Conservation (phyloP, 345 rosid genomes). For the Rhodomyrtus tomentosa region DNA sequence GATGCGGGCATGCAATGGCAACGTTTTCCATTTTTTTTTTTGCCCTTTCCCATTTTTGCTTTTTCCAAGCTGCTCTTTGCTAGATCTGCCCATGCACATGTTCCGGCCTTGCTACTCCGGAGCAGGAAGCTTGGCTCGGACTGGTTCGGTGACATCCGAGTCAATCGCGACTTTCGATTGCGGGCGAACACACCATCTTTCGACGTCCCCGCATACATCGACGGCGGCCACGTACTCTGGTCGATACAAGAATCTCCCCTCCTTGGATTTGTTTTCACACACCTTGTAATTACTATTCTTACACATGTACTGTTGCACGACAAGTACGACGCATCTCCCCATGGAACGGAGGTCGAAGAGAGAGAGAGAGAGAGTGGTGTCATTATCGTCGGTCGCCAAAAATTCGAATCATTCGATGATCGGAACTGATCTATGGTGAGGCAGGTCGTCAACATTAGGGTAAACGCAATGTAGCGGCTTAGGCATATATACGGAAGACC, state of each 20-base stretch:
- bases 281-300: background rate
- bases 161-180: background rate
- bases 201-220: background rate
- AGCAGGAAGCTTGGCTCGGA: background rate
- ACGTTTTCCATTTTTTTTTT: background rate
- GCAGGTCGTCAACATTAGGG: background rate
- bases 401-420: background rate
- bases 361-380: no score
- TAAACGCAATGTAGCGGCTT: background rate
- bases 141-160: background rate
- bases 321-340: background rate
- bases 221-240: background rate
- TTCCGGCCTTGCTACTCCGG: background rate
- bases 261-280: background rate
- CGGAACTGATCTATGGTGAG: background rate
- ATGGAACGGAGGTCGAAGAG: background rate
- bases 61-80: background rate
- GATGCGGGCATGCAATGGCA: background rate
- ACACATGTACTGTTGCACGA: background rate
- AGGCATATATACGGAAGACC: background rate
- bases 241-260: background rate
- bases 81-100: background rate
- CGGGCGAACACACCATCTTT: no score
- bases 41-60: background rate
- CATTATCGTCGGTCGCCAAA: background rate